Conservation (phyloP, 2,329 filamentous ascomycete species). For the Ophiostoma perfectum region DNA sequence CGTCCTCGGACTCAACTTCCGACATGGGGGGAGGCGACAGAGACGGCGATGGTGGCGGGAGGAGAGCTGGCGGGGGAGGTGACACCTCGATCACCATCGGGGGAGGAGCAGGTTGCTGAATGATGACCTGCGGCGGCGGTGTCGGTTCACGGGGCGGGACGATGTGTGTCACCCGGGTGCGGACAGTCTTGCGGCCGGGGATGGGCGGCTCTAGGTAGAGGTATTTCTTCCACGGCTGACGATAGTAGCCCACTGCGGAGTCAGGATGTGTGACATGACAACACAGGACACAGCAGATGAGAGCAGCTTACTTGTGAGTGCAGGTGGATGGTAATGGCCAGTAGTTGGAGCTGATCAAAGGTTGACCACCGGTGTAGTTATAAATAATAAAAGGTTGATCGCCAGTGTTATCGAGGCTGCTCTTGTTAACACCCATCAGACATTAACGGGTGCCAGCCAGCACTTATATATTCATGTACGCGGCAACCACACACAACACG, state of each 20-base stretch:
- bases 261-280: not conserved
- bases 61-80: not conserved
- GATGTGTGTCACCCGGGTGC: constrained; percentile 37
- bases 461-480: not conserved
- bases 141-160: constrained; percentile 30
- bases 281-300: not conserved
- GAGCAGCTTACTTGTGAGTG: not conserved
- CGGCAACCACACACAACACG: not conserved
- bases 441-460: not conserved
- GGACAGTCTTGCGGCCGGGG: constrained; percentile 35
- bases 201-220: constrained; percentile 40
- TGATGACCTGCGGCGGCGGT: not conserved
- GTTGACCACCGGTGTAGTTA: too few species aligned
- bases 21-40: constrained; percentile 14
- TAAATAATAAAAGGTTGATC: too few species aligned
- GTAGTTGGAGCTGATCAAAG: not conserved
- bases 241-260: constrained; percentile 24
- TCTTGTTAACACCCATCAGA: too few species aligned
- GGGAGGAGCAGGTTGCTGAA: not conserved
- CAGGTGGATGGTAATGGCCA: not conserved
- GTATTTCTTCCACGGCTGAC: constrained; percentile 34
- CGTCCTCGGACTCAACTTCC: constrained; percentile 31
- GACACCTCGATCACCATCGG: not conserved
- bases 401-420: too few species aligned
- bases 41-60: not conserved